Evolutionary conservation across 2,329 filamentous ascomycete genomes (phyloP).

Genomic region (Phialocephala subalpina): DNA sequence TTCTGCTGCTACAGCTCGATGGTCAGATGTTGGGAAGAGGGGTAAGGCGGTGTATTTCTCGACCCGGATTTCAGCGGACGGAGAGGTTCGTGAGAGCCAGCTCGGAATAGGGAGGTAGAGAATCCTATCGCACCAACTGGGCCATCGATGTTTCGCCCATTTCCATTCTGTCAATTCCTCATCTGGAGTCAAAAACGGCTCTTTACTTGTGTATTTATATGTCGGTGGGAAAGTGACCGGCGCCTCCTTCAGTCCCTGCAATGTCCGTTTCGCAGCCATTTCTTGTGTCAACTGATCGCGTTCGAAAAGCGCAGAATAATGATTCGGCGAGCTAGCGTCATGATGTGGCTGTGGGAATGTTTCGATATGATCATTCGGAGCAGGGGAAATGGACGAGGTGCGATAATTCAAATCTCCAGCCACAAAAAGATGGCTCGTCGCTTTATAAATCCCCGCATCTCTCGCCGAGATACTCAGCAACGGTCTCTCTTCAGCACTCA

Average conservation of each 20-base stretch:
- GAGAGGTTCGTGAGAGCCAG: slow-evolving; percentile 52
- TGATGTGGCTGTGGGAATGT: slow-evolving; percentile 69
- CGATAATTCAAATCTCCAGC: slow-evolving; percentile 96
- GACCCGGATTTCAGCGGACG: slow-evolving; percentile 59
- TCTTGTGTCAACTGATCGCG: slow-evolving; percentile 84
- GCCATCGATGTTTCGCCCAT: slow-evolving; percentile 86
- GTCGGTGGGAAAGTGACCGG: slow-evolving; percentile 85
- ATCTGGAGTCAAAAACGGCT: slow-evolving; percentile 49
- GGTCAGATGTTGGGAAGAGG: slow-evolving; percentile 83
- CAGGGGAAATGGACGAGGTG: slow-evolving; percentile 73
- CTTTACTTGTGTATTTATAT: slow-evolving; percentile 79
- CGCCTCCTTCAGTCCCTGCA: slow-evolving; percentile 82
- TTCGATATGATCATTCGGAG: slow-evolving; percentile 57
- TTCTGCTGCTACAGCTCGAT: slow-evolving; percentile 82
- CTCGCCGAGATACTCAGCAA: slow-evolving; percentile 50
- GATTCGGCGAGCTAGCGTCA: slow-evolving; percentile 57
- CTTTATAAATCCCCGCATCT: slow-evolving; percentile 73
- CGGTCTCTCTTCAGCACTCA: slow-evolving; percentile 50
- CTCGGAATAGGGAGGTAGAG: slow-evolving; percentile 73
- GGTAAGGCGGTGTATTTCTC: slow-evolving; percentile 78
- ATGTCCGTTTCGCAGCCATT: slow-evolving; percentile 69
- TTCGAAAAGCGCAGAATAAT: slow-evolving; percentile 73
- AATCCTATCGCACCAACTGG: slow-evolving; percentile 93
- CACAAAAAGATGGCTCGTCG: slow-evolving; percentile 81
- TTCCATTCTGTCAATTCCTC: slow-evolving; percentile 62